phyloP scores from a whole-genome alignment of 2,329 filamentous ascomycete genomes.

The Calcarisporium arbuscula region DNA sequence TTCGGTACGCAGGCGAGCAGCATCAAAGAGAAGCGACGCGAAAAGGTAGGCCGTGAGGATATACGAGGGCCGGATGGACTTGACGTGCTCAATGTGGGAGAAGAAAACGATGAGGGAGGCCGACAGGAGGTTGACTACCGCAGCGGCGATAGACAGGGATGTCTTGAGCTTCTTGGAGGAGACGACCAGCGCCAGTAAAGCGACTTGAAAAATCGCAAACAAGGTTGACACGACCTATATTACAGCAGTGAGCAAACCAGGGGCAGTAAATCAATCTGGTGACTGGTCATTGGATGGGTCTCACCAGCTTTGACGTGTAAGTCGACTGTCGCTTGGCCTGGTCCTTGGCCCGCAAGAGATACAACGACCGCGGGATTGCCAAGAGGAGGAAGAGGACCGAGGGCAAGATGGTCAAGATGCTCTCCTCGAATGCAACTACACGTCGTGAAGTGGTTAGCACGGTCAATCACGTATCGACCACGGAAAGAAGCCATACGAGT shows the following conservation, averaged over 20 bases:
- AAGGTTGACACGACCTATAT: conserved; percentile 15
- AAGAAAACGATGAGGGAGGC: conserved; percentile 20
- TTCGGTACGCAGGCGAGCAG: conserved; percentile 23
- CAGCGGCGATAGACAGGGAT: conserved; percentile 21
- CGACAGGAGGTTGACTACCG: conserved; percentile 20
- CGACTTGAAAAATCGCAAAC: conserved; percentile 19
- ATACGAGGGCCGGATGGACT: conserved; percentile 25
- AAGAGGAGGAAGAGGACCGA: conserved; percentile 19
- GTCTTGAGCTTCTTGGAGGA: conserved; percentile 18
- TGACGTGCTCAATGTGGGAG: conserved; percentile 24
- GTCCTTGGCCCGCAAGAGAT: conserved; percentile 18
- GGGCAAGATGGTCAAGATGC: conserved; percentile 17
- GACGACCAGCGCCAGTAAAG: conserved; percentile 18
- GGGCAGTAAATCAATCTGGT: background rate
- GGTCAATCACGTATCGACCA: background rate
- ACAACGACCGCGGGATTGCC: conserved; percentile 14
- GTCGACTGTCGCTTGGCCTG: conserved; percentile 17
- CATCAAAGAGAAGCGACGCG: conserved; percentile 24
- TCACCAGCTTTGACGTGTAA: conserved; percentile 21
- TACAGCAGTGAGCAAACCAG: background rate
- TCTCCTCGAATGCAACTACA: conserved; percentile 25
- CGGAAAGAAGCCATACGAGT: conserved; percentile 14
- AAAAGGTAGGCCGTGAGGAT: conserved; percentile 22
- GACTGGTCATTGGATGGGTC: too few species aligned
- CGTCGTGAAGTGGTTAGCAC: conserved; percentile 9